These are phyloP conservation scores for Arctium lappa DNA, from an alignment of 129 eudicot species.

Conservation along the genomic window DNA sequence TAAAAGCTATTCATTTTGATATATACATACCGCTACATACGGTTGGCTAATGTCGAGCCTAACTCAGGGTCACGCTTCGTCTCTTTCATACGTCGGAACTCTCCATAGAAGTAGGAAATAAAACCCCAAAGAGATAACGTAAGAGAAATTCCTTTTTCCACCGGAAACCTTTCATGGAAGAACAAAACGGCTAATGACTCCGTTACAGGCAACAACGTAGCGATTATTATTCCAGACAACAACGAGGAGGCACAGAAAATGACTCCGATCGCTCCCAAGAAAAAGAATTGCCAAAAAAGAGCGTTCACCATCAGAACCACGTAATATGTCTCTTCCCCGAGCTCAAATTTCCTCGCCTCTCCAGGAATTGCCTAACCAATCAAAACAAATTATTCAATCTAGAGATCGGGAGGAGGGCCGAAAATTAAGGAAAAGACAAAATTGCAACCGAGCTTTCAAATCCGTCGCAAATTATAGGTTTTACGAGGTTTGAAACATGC, in stretches of 20 bases:
- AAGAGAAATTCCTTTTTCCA: conserved; percentile 46
- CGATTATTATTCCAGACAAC: conserved; percentile 51
- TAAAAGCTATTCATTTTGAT: not conserved
- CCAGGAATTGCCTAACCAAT: conserved; percentile 33
- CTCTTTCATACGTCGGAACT: conserved; percentile 21
- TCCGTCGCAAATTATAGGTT: too few relatives aligned
- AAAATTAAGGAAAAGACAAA: not conserved
- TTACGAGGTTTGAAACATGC: too few relatives aligned
- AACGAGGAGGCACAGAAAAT: conserved; percentile 41
- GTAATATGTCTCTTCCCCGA: conserved; percentile 37
- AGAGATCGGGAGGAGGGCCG: not conserved
- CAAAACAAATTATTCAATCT: not conserved
- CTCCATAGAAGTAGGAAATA: conserved; percentile 48
- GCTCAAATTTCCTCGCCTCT: conserved; percentile 40
- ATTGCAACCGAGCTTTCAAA: too few relatives aligned
- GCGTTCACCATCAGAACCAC: conserved; percentile 24
- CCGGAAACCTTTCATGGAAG: conserved; percentile 48
- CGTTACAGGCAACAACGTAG: conserved; percentile 37
- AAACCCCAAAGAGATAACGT: conserved; percentile 53
- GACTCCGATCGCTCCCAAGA: conserved; percentile 55
- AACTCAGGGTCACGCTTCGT: conserved; percentile 5
- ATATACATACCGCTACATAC: not conserved
- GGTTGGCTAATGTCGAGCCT: conserved; percentile 10
- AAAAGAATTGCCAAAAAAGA: conserved; percentile 47
- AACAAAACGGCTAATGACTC: conserved; percentile 44